Base-by-base conservation (phyloP, 164 flowering plant species). In the Nelumbo lutea region DNA sequence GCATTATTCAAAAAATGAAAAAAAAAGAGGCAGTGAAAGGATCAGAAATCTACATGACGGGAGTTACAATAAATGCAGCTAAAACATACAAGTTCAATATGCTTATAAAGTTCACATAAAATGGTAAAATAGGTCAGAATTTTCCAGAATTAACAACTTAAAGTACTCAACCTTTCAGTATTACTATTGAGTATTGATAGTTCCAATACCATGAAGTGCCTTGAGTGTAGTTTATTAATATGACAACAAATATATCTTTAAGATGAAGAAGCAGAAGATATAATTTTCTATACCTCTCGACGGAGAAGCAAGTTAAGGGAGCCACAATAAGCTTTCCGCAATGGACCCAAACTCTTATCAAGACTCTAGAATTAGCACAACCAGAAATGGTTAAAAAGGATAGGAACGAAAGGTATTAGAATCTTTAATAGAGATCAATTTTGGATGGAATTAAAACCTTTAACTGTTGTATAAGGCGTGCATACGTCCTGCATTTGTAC, bases 401-500 rank as follows among this genome's bases (percentile, higher is more conserved):
- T 39, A 67, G 57, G 51, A 41, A 39, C 4, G 27, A 50, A 46
- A 15, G 42, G 50, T 67, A 53, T 50, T 2, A 48, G 55, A 67
- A 53, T 47, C 9, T 46, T 5, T 50, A 48, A 42, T 10, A 50
- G 40, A 8, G 14, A 43, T 52, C 62, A 56, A 15, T 52, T 50
- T 62, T 42, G 5, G 39, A 9, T 7, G 59, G 43, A 66, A 45
- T 27, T 62, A 9, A 64, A 27, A 96, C 99, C 96, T 96, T 96
- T 70, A 96, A 74, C 75, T 96, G 97, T 75, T 96, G 98, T 75
- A 96, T 69, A 78, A 96, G 96, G 48, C 98, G 97, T 77, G 99
- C 99, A 84, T 93, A 96, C 59, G 97, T 96, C 87, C 99, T 83
- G 87, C 98, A 96, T 83, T 91, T 96, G 76, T 87, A 96, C 50